Conservation (phyloP, 1,284 basidiomycete species). For the Tetrapyrgos nigripes region DNA sequence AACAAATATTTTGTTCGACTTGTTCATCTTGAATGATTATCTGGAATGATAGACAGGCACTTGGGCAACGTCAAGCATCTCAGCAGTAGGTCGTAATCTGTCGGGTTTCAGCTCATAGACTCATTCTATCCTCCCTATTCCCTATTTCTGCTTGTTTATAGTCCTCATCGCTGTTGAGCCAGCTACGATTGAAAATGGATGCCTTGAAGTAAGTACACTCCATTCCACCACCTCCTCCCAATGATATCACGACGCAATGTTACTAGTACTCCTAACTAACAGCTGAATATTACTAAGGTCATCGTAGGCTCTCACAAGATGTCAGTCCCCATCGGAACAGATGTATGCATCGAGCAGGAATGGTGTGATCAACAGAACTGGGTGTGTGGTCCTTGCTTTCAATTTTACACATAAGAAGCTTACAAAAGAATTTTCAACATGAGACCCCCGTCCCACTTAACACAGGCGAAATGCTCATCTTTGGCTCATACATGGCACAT, state of each 20-base stretch:
- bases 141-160: background rate
- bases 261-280: background rate
- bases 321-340: background rate
- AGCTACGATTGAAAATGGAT: background rate
- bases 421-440: too few relatives aligned
- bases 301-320: background rate
- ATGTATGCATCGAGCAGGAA: background rate
- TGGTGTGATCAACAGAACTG: conserved; percentile 4
- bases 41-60: background rate
- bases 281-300: background rate
- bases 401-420: too few relatives aligned
- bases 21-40: too few relatives aligned
- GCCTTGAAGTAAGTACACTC: background rate
- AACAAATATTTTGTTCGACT: too few relatives aligned
- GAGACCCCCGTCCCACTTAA: conserved; percentile 21
- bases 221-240: background rate
- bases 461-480: conserved; percentile 21
- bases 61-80: background rate
- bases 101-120: background rate
- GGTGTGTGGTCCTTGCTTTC: background rate
- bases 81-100: background rate
- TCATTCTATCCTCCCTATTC: background rate
- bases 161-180: conserved; percentile 1
- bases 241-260: background rate
- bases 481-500: conserved; percentile 24